These are phyloP conservation scores for Coemansia sp. DNA, from an alignment of 192 early-diverging fungal species.

Conservation along the genomic window DNA sequence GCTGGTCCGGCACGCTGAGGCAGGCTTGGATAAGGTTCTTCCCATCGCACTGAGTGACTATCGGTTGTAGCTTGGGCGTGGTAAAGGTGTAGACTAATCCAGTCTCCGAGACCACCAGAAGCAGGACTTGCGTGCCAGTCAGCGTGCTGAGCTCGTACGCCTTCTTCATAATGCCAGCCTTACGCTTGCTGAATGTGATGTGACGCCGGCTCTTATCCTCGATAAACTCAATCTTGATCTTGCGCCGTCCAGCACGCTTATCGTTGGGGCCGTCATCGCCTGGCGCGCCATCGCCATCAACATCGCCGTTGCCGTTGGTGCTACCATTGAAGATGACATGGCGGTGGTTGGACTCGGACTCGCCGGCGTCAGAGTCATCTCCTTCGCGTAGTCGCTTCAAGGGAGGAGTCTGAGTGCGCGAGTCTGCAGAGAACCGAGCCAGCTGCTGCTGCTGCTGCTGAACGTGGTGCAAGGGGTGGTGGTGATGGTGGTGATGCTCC, in stretches of 20 bases:
- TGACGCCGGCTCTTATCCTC: constrained; percentile 90
- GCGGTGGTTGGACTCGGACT: constrained; percentile 56
- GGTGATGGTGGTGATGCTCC: constrained; percentile 28
- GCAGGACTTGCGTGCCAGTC: constrained; percentile 91
- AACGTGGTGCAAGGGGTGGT: constrained; percentile 1
- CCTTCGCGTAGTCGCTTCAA: constrained; percentile 54
- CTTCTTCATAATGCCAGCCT: constrained; percentile 99
- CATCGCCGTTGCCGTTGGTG: background rate
- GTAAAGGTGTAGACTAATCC: constrained; percentile 95
- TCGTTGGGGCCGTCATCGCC: constrained; percentile 17
- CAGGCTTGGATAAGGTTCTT: constrained; percentile 92
- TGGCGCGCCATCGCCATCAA: background rate
- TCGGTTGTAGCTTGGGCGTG: constrained; percentile 88
- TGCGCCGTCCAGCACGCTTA: constrained; percentile 80
- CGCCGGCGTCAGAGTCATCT: constrained; percentile 67
- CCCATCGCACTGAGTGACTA: constrained; percentile 88
- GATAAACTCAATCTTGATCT: constrained; percentile 96
- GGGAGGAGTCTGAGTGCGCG: constrained; percentile 45
- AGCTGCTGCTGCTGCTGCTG: constrained; percentile 34
- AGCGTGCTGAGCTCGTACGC: constrained; percentile 91
- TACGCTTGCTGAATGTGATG: constrained; percentile 94
- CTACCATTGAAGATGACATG: constrained; percentile 1
- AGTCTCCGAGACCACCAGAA: constrained; percentile 92
- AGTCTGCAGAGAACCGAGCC: constrained; percentile 33
- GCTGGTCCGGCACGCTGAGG: constrained; percentile 81